phyloP scores from a whole-genome alignment of 2,329 filamentous ascomycete species.

The Botryotinia narcissicola region DNA sequence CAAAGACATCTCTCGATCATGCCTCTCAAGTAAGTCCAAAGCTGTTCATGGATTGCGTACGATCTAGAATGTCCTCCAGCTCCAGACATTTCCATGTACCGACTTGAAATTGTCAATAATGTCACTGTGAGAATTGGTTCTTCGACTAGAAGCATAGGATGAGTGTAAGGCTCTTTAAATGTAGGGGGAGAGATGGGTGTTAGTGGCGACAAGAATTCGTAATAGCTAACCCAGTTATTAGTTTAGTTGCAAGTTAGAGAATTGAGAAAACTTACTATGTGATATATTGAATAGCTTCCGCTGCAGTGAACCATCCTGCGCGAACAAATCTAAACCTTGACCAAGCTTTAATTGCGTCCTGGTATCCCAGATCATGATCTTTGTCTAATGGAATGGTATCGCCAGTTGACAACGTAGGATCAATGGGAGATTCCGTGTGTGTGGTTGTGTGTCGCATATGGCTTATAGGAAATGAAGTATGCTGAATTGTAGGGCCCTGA shows the following conservation, averaged over 20 bases:
- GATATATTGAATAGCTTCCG: conserved; percentile 90
- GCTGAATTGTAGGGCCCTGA: conserved; percentile 23
- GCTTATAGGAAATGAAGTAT: conserved; percentile 29
- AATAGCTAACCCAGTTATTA: conserved; percentile 62
- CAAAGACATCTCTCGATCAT: conserved; percentile 96
- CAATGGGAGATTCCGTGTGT: conserved; percentile 29
- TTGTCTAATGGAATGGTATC: conserved; percentile 21
- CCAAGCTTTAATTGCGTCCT: conserved; percentile 82
- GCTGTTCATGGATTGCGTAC: conserved; percentile 88
- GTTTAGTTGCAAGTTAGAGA: background rate
- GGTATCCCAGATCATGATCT: conserved; percentile 53
- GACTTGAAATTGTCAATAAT: conserved; percentile 83
- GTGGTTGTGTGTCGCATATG: conserved; percentile 27
- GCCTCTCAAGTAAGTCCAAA: conserved; percentile 90
- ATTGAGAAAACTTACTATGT: conserved; percentile 64
- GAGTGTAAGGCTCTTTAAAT: conserved; percentile 77
- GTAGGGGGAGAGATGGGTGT: conserved; percentile 93
- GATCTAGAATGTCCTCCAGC: conserved; percentile 80
- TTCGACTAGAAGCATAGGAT: conserved; percentile 76
- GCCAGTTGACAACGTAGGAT: conserved; percentile 33
- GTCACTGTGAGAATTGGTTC: conserved; percentile 93
- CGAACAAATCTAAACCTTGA: conserved; percentile 89
- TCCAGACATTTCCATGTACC: conserved; percentile 77
- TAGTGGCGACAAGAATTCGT: conserved; percentile 83
- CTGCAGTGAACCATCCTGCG: conserved; percentile 92